Evolutionary conservation across 768 basidiomycete species (phyloP).

Genomic region (Solioccasus polychromus): DNA sequence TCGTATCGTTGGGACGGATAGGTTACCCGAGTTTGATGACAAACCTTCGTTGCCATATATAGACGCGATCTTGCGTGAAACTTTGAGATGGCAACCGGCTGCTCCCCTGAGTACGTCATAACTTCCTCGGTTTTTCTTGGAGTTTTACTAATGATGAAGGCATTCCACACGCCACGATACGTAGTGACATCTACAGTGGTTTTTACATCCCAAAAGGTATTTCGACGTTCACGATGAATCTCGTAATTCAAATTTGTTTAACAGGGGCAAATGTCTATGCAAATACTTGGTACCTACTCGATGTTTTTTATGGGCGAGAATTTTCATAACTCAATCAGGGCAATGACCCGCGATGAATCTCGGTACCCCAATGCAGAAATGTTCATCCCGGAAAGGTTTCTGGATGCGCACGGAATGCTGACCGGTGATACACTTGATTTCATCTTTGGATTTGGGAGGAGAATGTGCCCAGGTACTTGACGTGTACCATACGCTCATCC

Average conservation of each 20-base stretch:
- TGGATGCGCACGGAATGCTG: constrained; percentile 5
- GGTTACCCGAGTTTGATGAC: constrained; percentile 5
- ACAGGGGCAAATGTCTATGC: constrained; percentile 5
- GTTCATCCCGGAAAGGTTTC: constrained; percentile 15
- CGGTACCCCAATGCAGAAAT: constrained; percentile 9
- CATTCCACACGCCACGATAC: constrained; percentile 26
- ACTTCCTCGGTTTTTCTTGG: background rate
- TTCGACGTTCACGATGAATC: background rate
- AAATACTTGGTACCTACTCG: constrained; percentile 8
- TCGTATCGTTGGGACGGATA: background rate
- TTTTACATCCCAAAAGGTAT: constrained; percentile 53
- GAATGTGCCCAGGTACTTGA: constrained; percentile 4
- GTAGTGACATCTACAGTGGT: constrained; percentile 39
- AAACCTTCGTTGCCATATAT: constrained; percentile 7
- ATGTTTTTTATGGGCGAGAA: background rate
- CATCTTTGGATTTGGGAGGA: constrained; percentile 10
- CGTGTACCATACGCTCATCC: background rate
- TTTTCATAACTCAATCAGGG: background rate
- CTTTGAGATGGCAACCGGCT: constrained; percentile 13
- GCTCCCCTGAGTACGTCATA: constrained; percentile 8
- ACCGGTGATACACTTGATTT: constrained; percentile 4
- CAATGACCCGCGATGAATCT: constrained; percentile 11
- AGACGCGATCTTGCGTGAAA: constrained; percentile 17
- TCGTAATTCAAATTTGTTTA: background rate
- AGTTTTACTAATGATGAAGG: background rate